A percentile compares a stretch with the other conserved stretches of the same genome.
These are phyloP conservation scores for Globisporangium cylindrosporum DNA, from an alignment of 352 stramenopile genomes.

Conservation along the genomic window DNA sequence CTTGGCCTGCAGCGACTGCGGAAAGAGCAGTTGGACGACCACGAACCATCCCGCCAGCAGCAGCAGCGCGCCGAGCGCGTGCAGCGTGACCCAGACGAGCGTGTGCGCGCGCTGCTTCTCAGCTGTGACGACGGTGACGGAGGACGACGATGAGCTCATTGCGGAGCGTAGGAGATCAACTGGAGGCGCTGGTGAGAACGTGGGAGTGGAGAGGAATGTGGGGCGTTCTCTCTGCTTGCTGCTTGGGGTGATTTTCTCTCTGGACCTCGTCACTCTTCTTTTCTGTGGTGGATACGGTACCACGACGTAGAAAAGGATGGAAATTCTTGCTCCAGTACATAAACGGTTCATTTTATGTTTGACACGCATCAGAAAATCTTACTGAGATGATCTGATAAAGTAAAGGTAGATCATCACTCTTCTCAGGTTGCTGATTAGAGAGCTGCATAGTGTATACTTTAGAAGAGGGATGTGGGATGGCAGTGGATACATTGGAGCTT, in stretches of 20 bases:
- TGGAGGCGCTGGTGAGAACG: neutral
- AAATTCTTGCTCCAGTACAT: neutral
- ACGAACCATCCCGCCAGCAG: slow-evolving; percentile 8
- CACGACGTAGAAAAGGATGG: neutral
- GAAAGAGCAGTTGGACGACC: neutral
- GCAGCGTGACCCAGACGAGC: slow-evolving; percentile 1
- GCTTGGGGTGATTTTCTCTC: neutral
- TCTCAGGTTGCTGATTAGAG: too few species aligned
- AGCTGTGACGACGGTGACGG: slow-evolving; percentile 2
- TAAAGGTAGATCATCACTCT: neutral
- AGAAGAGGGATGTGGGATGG: neutral
- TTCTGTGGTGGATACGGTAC: neutral
- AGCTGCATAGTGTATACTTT: neutral
- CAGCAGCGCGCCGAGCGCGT: neutral
- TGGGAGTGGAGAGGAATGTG: neutral
- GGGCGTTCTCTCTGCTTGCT: neutral
- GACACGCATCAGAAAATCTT: neutral
- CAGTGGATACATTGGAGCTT: neutral
- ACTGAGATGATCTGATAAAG: neutral
- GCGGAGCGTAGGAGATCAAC: too few species aligned
- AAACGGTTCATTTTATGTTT: neutral
- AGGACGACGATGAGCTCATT: neutral
- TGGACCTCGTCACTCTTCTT: neutral
- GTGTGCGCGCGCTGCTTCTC: slow-evolving; percentile 5
- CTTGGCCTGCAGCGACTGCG: neutral